Evolutionary conservation across 495 filamentous ascomycete species (phyloP).

Genomic region (Penicillium taxi): DNA sequence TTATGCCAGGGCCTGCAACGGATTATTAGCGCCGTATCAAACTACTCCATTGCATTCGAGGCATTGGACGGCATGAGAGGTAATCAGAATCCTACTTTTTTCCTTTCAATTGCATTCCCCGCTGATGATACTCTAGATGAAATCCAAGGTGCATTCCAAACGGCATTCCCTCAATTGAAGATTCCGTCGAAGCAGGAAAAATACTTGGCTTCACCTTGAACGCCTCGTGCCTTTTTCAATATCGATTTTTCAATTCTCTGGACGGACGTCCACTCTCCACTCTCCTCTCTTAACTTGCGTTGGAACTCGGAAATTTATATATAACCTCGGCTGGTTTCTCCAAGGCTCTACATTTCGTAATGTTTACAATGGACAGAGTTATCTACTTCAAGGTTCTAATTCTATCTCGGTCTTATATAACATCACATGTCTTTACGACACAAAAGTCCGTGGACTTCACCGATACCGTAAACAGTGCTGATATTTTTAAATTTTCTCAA

Average conservation of each 20-base stretch:
- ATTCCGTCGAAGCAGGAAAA: no score
- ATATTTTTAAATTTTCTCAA: no score
- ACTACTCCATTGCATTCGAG: slow-evolving; percentile 53
- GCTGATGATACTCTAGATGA: slow-evolving; percentile 26
- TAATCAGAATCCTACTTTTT: slow-evolving; percentile 14
- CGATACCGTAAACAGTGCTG: no score
- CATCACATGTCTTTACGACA: no score
- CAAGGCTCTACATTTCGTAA: no score
- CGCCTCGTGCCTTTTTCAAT: not conserved
- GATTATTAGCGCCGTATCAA: slow-evolving; percentile 43
- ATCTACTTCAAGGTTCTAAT: no score
- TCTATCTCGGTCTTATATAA: no score
- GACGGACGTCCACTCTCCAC: slow-evolving; percentile 2
- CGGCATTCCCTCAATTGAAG: slow-evolving; percentile 35
- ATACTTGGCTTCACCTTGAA: no score
- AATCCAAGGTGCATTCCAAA: slow-evolving; percentile 41
- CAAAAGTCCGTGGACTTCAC: no score
- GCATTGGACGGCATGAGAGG: slow-evolving; percentile 57
- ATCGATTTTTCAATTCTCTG: slow-evolving; percentile 4
- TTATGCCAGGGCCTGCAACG: slow-evolving; percentile 46
- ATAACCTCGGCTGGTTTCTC: no score
- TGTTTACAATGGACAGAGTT: no score
- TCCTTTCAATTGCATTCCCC: not conserved
- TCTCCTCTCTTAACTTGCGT: not conserved
- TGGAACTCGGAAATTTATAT: no score